Conservation (phyloP, 2,329 filamentous ascomycete genomes). For the Colletotrichum truncatum region DNA sequence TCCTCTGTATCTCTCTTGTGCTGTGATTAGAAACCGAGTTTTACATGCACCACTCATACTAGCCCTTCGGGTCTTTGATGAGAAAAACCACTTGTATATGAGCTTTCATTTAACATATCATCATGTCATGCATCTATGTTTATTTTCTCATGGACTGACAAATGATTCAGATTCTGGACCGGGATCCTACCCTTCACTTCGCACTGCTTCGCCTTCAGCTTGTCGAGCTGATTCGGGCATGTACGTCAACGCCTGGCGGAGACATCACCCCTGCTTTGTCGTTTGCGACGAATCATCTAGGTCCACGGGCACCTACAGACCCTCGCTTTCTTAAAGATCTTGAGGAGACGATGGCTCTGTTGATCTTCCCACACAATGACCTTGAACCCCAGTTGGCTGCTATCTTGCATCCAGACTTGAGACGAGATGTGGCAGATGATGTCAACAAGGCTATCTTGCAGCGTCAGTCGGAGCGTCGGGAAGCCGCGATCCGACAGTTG, state of each 20-base stretch:
- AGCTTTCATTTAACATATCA: slow-evolving; percentile 32
- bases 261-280: slow-evolving; percentile 83
- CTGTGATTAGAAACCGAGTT: slow-evolving; percentile 92
- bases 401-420: slow-evolving; percentile 81
- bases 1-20: slow-evolving; percentile 37
- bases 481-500: slow-evolving; percentile 84
- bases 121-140: neutral
- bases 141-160: slow-evolving; percentile 35
- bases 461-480: slow-evolving; percentile 75
- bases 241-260: slow-evolving; percentile 70
- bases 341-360: slow-evolving; percentile 90
- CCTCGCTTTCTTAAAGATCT: slow-evolving; percentile 85
- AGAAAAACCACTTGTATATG: slow-evolving; percentile 74
- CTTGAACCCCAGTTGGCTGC: slow-evolving; percentile 79
- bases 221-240: slow-evolving; percentile 88
- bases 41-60: slow-evolving; percentile 99
- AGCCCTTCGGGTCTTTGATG: slow-evolving; percentile 86
- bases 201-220: slow-evolving; percentile 89
- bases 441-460: slow-evolving; percentile 91
- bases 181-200: slow-evolving; percentile 86
- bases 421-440: slow-evolving; percentile 82
- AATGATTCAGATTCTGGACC: slow-evolving; percentile 81
- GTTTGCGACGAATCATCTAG: slow-evolving; percentile 89
- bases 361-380: slow-evolving; percentile 87
- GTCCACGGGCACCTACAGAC: slow-evolving; percentile 85